Evolutionary conservation across 306 rosid genomes (phyloP).

Genomic region (Quercus suber): DNA sequence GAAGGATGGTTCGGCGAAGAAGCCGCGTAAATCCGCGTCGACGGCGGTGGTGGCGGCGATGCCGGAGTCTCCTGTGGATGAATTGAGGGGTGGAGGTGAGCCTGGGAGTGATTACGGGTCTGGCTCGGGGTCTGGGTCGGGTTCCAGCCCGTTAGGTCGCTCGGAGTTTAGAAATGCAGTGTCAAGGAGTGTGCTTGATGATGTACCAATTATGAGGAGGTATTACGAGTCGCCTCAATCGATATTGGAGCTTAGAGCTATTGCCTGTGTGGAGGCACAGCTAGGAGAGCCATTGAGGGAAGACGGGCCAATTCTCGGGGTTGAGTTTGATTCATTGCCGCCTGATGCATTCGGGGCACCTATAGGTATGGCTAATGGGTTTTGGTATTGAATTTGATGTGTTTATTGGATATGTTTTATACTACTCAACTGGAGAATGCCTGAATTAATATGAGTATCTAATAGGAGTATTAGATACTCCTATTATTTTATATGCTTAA

Average conservation of each 20-base stretch:
- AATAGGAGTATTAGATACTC: too few species aligned
- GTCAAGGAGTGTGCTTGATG: constrained; percentile 45
- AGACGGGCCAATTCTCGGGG: constrained; percentile 86
- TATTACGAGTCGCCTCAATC: constrained; percentile 69
- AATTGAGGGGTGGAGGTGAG: constrained; percentile 51
- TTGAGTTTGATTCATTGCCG: constrained; percentile 89
- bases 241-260: constrained; percentile 74
- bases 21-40: constrained; percentile 34
- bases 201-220: constrained; percentile 43
- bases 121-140: constrained; percentile 96
- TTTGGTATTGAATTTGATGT: constrained; percentile 3
- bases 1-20: constrained; percentile 65
- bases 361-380: constrained; percentile 48
- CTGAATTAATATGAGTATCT: not conserved
- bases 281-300: constrained; percentile 91
- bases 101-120: constrained; percentile 78
- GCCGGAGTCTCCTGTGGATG: constrained; percentile 68
- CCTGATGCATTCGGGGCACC: constrained; percentile 99
- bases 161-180: constrained; percentile 54
- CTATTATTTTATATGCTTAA: not conserved
- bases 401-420: not conserved
- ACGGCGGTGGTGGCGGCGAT: constrained; percentile 25
- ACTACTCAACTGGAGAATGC: not conserved
- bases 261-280: constrained; percentile 93
- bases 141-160: constrained; percentile 71